Conservation (phyloP, 768 basidiomycete genomes). For the Boletus subcaerulescens region DNA sequence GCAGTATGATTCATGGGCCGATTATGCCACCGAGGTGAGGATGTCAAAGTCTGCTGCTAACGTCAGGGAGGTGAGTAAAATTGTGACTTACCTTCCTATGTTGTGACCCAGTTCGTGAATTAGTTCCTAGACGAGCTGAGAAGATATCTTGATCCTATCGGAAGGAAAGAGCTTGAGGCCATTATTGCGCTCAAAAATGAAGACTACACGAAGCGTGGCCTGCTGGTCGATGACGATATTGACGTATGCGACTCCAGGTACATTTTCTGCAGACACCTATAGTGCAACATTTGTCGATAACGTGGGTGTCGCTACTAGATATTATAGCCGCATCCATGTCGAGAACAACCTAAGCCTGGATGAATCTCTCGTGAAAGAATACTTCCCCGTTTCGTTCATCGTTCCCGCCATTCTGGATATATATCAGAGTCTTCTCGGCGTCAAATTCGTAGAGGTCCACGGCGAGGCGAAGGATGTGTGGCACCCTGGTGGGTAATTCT, state of each 20-base stretch:
- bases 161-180: conserved; percentile 58
- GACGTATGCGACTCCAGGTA: conserved; percentile 83
- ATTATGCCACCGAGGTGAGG: conserved; percentile 77
- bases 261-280: conserved; percentile 13
- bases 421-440: conserved; percentile 76
- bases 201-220: conserved; percentile 56
- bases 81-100: not conserved
- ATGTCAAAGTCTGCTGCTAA: conserved; percentile 71
- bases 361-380: conserved; percentile 75
- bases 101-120: not conserved
- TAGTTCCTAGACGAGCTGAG: conserved; percentile 78
- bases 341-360: conserved; percentile 67
- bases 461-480: conserved; percentile 61
- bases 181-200: conserved; percentile 72
- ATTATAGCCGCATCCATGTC: conserved; percentile 39
- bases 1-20: conserved; percentile 77
- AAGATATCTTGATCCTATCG: conserved; percentile 68
- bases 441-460: conserved; percentile 54
- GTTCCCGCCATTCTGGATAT: conserved; percentile 77
- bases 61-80: conserved; percentile 48
- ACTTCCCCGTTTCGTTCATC: conserved; percentile 81
- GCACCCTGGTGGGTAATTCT: conserved; percentile 60
- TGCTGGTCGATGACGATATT: conserved; percentile 66
- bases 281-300: not conserved
- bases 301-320: conserved; percentile 10